These are phyloP conservation scores for Triticum urartu DNA, from an alignment of 176 grass and related monocot species.

Conservation along the genomic window DNA sequence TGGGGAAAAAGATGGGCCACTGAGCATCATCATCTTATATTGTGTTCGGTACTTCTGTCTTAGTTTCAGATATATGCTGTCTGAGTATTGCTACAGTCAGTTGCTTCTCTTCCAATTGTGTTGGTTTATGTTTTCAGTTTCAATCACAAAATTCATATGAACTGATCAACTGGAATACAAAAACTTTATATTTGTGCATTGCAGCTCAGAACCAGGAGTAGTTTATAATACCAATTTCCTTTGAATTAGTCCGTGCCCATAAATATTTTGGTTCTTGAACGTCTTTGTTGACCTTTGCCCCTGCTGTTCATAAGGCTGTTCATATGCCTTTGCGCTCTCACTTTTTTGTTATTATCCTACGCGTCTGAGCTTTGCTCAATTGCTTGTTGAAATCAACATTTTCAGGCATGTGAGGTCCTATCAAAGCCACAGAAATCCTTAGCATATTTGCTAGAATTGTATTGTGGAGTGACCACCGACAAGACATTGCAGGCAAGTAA, in stretches of 20 bases:
- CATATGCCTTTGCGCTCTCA: background rate
- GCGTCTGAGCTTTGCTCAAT: background rate
- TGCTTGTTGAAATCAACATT: background rate
- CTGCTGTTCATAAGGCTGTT: background rate
- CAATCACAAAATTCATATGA: background rate
- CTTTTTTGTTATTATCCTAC: background rate
- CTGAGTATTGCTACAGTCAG: background rate
- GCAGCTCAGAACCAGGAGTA: background rate
- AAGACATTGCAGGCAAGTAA: constrained; percentile 82
- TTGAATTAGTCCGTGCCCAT: background rate
- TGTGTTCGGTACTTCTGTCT: background rate
- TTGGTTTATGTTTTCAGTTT: background rate
- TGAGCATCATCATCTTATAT: background rate
- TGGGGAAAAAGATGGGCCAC: background rate
- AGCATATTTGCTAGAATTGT: constrained; percentile 87
- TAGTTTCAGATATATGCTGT: background rate
- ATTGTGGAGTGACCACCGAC: constrained; percentile 82
- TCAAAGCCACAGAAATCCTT: constrained; percentile 94
- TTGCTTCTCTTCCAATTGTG: background rate
- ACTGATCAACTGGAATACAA: background rate
- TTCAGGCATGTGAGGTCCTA: constrained; percentile 86
- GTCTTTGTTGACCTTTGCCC: background rate
- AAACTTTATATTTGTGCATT: background rate
- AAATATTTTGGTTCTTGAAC: constrained; percentile 6
- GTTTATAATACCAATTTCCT: background rate